A percentile compares a stretch with the other conserved stretches of the same genome.
phyloP scores from a whole-genome alignment of 148 eudicot species.

The Polygonum aviculare region DNA sequence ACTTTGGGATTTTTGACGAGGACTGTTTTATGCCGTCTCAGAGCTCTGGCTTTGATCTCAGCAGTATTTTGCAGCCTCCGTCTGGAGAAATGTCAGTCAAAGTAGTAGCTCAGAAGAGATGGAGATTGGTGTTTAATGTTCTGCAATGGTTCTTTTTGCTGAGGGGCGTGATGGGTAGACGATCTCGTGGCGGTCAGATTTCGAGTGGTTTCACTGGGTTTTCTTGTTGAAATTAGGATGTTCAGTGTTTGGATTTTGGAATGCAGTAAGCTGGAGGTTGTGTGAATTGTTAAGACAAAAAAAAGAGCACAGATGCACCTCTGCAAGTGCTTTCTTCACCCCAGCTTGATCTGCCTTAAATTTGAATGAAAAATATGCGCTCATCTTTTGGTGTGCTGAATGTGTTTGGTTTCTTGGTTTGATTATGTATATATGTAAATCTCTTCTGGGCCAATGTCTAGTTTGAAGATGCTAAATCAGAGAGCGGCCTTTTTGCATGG shows the following conservation, averaged over 20 bases:
- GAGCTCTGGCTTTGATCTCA: constrained; percentile 26
- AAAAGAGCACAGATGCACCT: background rate
- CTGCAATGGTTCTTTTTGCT: constrained; percentile 41
- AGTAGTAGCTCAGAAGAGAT: constrained; percentile 43
- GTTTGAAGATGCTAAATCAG: background rate
- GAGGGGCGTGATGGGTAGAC: constrained; percentile 33
- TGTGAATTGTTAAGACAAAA: background rate
- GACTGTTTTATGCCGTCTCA: constrained; percentile 32
- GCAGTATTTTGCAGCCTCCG: constrained; percentile 22
- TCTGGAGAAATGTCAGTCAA: constrained; percentile 18
- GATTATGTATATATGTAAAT: constrained; percentile 2
- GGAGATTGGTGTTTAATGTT: constrained; percentile 51
- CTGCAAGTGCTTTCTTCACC: background rate
- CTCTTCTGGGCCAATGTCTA: background rate
- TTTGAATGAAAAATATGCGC: background rate
- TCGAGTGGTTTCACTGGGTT: background rate
- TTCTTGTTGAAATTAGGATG: too few species aligned
- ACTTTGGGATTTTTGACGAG: constrained; percentile 41
- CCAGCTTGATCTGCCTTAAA: background rate
- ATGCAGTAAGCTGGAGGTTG: background rate
- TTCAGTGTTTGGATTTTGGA: background rate
- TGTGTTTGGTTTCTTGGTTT: background rate
- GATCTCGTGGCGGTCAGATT: constrained; percentile 13
- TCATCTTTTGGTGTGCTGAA: background rate
- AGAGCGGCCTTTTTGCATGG: too few species aligned